Base-by-base conservation (phyloP, 345 rosid species). In the Eucalyptus cloeziana region DNA sequence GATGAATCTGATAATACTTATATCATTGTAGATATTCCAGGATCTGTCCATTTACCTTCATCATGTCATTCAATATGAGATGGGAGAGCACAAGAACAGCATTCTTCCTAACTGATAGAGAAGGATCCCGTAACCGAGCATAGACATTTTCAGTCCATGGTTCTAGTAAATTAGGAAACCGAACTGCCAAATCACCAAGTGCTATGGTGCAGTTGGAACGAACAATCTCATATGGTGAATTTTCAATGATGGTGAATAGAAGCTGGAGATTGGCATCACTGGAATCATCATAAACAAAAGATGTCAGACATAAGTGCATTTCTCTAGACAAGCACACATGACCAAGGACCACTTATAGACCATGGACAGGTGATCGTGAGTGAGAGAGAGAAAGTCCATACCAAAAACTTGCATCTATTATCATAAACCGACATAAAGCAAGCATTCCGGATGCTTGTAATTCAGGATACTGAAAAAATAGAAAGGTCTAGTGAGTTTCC, bases 61-160 rank as follows among this genome's bases (percentile, higher is more conserved):
- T 98, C 99, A 98, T 98, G 89, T 98, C 99, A 92, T 98, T 98
- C 93, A 97, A 91, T 92, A 98, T 98, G 91, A 98, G 98, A 93
- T 97, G 99, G 85, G 99, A 98, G 89, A 98, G 99, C 90, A 98
- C 99, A 92, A 98, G 91, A 89, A 98, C 99, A 87, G 98, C 99
- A 94, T 97, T 97, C 95, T 98, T 97, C 93, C 99, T 91, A 87
- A 97, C 99, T 85, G 98, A 94, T 89, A 92, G 93, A 51, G 98
- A 95, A 92, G 95, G 89, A 92, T 97, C 99, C 86, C 93, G 92
- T 86, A 97, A 90, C 88, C 99, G 93, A 7, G 96, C 95, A 93
- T 98, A 98, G 98, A 97, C 93, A 87, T 97, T 94, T 89, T 98
- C 99, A 54, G 99, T 98, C 99, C 99, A 98, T 76, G 99, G 99